Conservation (phyloP, 768 basidiomycete genomes). For the Trametes punicea region DNA sequence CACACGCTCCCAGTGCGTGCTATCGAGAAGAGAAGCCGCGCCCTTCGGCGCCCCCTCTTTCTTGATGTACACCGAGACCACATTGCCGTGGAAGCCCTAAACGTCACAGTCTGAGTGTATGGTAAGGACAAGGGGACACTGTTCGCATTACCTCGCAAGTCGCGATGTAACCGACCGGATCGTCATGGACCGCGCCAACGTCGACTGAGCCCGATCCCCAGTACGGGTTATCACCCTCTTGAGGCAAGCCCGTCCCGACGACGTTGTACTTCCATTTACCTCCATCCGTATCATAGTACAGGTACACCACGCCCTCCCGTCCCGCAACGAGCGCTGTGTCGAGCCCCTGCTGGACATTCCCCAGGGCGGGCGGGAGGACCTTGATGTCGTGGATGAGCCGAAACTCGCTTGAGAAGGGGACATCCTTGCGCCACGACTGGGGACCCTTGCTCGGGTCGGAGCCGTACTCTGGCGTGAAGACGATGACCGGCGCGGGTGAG, state of each 20-base stretch:
- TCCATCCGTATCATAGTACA: conserved; percentile 12
- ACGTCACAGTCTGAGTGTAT: neutral
- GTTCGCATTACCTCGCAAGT: conserved; percentile 19
- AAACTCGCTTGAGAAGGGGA: neutral
- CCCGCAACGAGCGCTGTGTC: conserved; percentile 22
- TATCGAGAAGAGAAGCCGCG: neutral
- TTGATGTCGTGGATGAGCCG: conserved; percentile 20
- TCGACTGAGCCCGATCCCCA: conserved; percentile 21
- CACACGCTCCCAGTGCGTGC: conserved; percentile 21
- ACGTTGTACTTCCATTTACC: conserved; percentile 9
- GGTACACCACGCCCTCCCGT: conserved; percentile 17
- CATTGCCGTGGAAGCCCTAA: conserved; percentile 25
- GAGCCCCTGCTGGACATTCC: neutral
- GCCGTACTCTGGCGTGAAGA: conserved; percentile 17
- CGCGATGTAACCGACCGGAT: conserved; percentile 23
- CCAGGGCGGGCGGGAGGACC: neutral
- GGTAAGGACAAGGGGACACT: neutral
- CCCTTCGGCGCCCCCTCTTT: conserved; percentile 5
- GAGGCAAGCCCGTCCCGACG: conserved; percentile 14
- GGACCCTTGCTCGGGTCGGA: conserved; percentile 1
- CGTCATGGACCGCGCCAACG: conserved; percentile 15
- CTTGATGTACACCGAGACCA: conserved; percentile 24
- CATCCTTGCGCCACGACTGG: neutral
- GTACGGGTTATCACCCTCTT: neutral
- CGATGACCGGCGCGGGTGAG: conserved; percentile 19